Percentiles rank a stretch among this genome's conserved stretches.
Conservation (phyloP, 2,329 filamentous ascomycete species). For the Epichloe glyceriae region DNA sequence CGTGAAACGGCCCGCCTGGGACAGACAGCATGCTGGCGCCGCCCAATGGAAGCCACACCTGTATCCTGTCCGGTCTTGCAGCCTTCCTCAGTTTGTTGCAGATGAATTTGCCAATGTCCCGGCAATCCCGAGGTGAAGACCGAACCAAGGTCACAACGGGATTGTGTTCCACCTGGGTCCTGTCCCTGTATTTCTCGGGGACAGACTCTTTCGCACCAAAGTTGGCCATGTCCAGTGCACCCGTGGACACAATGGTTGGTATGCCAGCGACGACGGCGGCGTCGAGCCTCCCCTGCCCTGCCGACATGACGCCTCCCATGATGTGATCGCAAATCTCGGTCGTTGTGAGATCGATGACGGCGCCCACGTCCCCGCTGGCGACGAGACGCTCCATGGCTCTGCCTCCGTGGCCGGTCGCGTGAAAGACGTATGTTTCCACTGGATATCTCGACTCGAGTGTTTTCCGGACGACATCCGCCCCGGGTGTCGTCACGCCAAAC, state of each 20-base stretch:
- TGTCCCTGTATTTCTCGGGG: conserved; percentile 37
- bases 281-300: conserved; percentile 41
- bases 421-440: conserved; percentile 52
- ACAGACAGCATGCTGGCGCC: conserved; percentile 50
- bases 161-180: conserved; percentile 52
- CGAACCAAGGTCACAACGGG: conserved; percentile 53
- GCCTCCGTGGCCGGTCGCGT: conserved; percentile 57
- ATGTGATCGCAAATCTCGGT: conserved; percentile 54
- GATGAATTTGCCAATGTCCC: conserved; percentile 41
- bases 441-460: conserved; percentile 31
- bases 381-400: conserved; percentile 56
- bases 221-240: conserved; percentile 49
- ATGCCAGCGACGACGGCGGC: conserved; percentile 44
- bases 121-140: conserved; percentile 44
- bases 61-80: conserved; percentile 26
- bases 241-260: conserved; percentile 37
- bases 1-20: conserved; percentile 38
- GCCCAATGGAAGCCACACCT: conserved; percentile 46
- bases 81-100: conserved; percentile 35
- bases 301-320: conserved; percentile 49
- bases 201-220: conserved; percentile 45
- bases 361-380: conserved; percentile 44
- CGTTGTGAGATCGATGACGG: conserved; percentile 57
- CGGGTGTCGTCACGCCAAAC: conserved; percentile 63
- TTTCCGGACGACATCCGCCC: conserved; percentile 40